These are phyloP conservation scores for Myxozyma lipomycoides DNA, from an alignment of 805 yeast genomes.

Conservation along the genomic window DNA sequence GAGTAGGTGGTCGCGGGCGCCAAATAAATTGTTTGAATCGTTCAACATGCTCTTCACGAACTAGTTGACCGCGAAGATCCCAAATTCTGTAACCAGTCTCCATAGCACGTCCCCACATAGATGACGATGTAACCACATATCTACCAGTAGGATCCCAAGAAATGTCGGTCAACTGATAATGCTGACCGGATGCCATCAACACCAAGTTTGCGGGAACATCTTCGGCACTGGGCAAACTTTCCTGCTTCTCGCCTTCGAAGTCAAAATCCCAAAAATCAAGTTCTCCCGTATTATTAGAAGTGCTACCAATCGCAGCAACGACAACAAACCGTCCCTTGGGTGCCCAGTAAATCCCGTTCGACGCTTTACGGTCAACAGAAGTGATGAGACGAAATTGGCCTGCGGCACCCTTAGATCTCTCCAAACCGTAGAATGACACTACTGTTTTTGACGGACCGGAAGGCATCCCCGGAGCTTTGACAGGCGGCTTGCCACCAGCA, in stretches of 20 bases:
- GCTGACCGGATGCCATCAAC: constrained; percentile 59
- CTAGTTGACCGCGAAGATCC: constrained; percentile 73
- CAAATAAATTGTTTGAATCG: constrained; percentile 85
- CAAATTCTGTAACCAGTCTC: constrained; percentile 89
- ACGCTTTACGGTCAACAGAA: constrained; percentile 55
- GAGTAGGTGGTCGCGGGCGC: constrained; percentile 93
- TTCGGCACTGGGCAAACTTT: constrained; percentile 39
- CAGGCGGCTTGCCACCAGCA: constrained; percentile 28
- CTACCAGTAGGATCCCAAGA: constrained; percentile 97
- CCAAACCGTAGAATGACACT: constrained; percentile 79
- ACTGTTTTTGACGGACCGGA: constrained; percentile 51
- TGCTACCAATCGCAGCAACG: constrained; percentile 45
- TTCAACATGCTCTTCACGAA: constrained; percentile 73
- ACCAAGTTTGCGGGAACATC: constrained; percentile 57
- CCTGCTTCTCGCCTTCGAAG: constrained; percentile 60
- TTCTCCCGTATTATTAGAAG: constrained; percentile 50
- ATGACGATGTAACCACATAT: constrained; percentile 81
- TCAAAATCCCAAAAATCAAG: constrained; percentile 84
- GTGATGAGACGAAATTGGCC: constrained; percentile 60
- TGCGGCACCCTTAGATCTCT: constrained; percentile 50
- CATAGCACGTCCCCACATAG: constrained; percentile 74
- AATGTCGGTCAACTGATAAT: constrained; percentile 73
- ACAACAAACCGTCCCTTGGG: constrained; percentile 87
- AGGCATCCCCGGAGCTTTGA: constrained; percentile 7
- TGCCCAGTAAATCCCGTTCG: constrained; percentile 77